Conservation (phyloP, 129 eudicot genomes). For the Escallonia rubra region DNA sequence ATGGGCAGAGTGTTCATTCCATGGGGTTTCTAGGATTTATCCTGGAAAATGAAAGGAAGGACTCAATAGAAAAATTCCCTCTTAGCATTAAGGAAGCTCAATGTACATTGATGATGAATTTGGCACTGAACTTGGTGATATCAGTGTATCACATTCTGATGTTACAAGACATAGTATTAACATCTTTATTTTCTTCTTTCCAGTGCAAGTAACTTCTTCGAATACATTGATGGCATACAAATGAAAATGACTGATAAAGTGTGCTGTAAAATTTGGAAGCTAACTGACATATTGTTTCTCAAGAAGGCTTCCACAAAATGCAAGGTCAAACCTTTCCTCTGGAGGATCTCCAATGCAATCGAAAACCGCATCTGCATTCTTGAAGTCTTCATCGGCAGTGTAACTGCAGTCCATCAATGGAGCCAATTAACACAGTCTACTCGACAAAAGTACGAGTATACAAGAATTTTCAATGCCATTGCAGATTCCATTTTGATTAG, state of each 20-base stretch:
- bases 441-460: neutral
- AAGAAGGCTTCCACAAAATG: slow-evolving; percentile 77
- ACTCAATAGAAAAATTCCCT: too few relatives aligned
- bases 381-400: slow-evolving; percentile 90
- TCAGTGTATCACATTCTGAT: neutral
- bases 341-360: slow-evolving; percentile 99
- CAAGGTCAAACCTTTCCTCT: slow-evolving; percentile 85
- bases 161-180: slow-evolving; percentile 1
- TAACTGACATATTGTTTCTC: slow-evolving; percentile 57
- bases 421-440: neutral
- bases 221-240: too few relatives aligned
- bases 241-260: too few relatives aligned
- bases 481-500: too few relatives aligned
- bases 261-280: neutral
- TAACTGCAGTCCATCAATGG: slow-evolving; percentile 41
- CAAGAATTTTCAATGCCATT: too few relatives aligned
- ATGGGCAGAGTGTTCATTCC: too few relatives aligned
- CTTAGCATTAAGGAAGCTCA: too few relatives aligned
- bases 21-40: too few relatives aligned
- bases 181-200: neutral
- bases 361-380: slow-evolving; percentile 96
- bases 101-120: too few relatives aligned
- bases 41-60: too few relatives aligned
- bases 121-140: too few relatives aligned
- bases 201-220: neutral